Percentiles rank a stretch among this genome's conserved stretches.
Conservation (phyloP, 1,139 yeast genomes). For the Yamadazyma epiphylla region DNA sequence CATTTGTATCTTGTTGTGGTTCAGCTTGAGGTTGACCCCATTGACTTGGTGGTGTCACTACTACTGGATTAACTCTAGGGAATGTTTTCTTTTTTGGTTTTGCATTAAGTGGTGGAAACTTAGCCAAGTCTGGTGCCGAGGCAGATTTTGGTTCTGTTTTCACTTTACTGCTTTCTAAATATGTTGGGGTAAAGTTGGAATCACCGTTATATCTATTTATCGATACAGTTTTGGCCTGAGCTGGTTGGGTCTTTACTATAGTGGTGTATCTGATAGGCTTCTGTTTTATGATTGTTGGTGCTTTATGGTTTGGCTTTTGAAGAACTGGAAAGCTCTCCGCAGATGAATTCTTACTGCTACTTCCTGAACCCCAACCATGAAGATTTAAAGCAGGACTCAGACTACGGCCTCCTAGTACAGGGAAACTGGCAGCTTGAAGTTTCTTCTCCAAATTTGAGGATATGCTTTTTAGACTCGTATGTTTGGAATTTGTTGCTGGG, state of each 20-base stretch:
- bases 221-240: conserved; percentile 7
- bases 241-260: conserved; percentile 24
- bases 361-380: conserved; percentile 28
- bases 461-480: conserved; percentile 22
- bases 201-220: conserved; percentile 16
- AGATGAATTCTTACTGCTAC: conserved; percentile 14
- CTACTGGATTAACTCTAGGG: conserved; percentile 37
- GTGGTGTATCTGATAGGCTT: conserved; percentile 41
- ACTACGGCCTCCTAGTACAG: conserved; percentile 26
- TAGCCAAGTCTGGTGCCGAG: conserved; percentile 14
- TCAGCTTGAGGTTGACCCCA: conserved; percentile 8
- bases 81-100: conserved; percentile 30
- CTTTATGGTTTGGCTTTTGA: conserved; percentile 31
- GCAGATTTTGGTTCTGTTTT: conserved; percentile 6
- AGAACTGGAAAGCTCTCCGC: conserved; percentile 52
- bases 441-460: conserved; percentile 18
- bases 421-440: conserved; percentile 19
- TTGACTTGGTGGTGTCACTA: conserved; percentile 8
- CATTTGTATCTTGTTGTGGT: background rate
- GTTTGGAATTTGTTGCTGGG: conserved; percentile 30
- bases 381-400: conserved; percentile 14
- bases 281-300: conserved; percentile 11
- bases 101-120: conserved; percentile 41
- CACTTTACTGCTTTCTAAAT: conserved; percentile 18
- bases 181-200: conserved; percentile 25